Percentiles rank a stretch among this genome's conserved stretches.
phyloP scores from a whole-genome alignment of 164 flowering plant species.

The Paratinospora sagittata region DNA sequence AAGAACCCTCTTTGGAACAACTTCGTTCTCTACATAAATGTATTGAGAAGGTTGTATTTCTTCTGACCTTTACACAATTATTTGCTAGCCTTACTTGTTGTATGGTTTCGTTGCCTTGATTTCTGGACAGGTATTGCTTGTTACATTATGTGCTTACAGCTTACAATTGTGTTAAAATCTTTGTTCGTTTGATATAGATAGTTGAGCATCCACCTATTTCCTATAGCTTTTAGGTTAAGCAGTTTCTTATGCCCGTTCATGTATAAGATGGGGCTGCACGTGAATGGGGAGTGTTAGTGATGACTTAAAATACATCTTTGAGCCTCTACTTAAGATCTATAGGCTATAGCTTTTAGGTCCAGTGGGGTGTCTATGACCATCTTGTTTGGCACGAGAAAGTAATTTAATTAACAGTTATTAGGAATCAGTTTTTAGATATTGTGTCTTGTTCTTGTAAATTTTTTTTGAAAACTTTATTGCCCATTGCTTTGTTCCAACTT shows the following conservation, averaged over 20 bases:
- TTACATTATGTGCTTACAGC: background rate
- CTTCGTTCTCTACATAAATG: slow-evolving; percentile 77
- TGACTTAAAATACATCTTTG: too few species aligned
- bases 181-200: too few species aligned
- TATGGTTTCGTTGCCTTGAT: background rate
- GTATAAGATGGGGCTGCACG: too few species aligned
- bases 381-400: too few species aligned
- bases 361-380: too few species aligned
- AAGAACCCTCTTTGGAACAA: slow-evolving; percentile 73
- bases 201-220: too few species aligned
- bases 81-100: background rate
- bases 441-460: background rate
- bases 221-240: too few species aligned
- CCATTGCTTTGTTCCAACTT: background rate
- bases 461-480: background rate
- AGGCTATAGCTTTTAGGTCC: too few species aligned
- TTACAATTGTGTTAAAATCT: background rate
- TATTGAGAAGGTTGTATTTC: slow-evolving; percentile 64
- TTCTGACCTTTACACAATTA: background rate
- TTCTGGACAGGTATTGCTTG: background rate
- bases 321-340: too few species aligned
- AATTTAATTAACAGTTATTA: too few species aligned
- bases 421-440: background rate
- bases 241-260: too few species aligned
- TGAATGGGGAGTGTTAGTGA: too few species aligned